Evolutionary conservation across 1,139 yeast genomes (phyloP), one percentile per base, ranked within the genome.

Genomic region (Yamadazyma siamensis): DNA sequence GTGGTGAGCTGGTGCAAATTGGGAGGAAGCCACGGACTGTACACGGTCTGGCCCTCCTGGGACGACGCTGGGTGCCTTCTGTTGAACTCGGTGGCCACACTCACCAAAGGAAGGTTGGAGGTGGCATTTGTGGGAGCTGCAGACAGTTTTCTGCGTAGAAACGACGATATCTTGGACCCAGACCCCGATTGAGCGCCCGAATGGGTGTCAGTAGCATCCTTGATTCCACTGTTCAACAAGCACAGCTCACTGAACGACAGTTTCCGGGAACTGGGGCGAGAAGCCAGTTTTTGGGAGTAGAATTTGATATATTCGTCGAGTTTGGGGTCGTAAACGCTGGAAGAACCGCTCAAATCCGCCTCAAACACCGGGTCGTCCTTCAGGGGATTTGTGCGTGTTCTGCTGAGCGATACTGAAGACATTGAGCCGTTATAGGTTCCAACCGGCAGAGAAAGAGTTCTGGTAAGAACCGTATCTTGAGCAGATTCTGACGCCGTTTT

Each of bases 241-340:
- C 26, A 23, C 28, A 23, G 35, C 17, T 47, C 45, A 10, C 46
- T 36, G 5, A 42, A 33, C 4, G 58, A 49, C 12, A 50, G 38
- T 28, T 45, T 45, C 16, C 47, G 33, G 3, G 50, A 43, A 5
- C 25, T 23, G 5, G 39, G 28, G 7, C 48, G 38, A 4, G 45
- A 44, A 17, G 19, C 13, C 36, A 49, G 62, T 36, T 65, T 69
- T 23, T 29, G 35, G 34, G 63, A 61, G 45, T 72, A 76, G 43
- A 70, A 71, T 29, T 64, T 61, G 34, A 81, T 59, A 45, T 79
- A 81, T 32, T 75, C 78, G 23, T 75, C 74, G 23, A 81, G 50
- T 40, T 75, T 65, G 2, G 82, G 80, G 44, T 80, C 85, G 18
- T 61, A 38, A 7, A n/a, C n/a, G 10, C 20, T 18, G 17, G 20